Conservation (phyloP, 164 flowering plant species). For the Kalanchoe fedtschenkoi region DNA sequence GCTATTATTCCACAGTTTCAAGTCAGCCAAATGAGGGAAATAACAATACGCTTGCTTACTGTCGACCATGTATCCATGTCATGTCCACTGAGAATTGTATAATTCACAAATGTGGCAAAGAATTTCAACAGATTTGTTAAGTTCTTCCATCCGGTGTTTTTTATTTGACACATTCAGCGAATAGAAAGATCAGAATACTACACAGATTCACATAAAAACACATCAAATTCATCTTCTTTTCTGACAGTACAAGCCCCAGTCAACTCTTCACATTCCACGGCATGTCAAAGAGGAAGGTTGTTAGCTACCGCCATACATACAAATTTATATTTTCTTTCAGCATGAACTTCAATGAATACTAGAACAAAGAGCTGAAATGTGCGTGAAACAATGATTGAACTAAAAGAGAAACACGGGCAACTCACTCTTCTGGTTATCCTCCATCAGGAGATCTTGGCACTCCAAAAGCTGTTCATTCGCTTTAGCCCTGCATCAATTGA, state of each 20-base stretch:
- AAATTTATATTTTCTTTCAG: too few species aligned
- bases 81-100: too few species aligned
- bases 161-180: too few species aligned
- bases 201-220: too few species aligned
- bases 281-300: not conserved
- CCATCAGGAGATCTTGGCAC: constrained; percentile 36
- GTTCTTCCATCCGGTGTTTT: too few species aligned
- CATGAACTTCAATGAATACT: not conserved
- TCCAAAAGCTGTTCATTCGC: constrained; percentile 26
- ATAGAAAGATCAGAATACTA: too few species aligned
- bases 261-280: not conserved
- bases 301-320: not conserved
- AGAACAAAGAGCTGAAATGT: not conserved
- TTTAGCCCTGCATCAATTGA: constrained; percentile 32
- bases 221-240: too few species aligned
- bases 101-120: too few species aligned
- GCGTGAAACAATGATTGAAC: not conserved
- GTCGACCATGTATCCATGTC: too few species aligned
- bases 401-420: not conserved
- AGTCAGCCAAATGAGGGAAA: not conserved
- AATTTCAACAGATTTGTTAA: too few species aligned
- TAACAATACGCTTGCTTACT: too few species aligned
- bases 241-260: too few species aligned
- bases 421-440: constrained; percentile 59
- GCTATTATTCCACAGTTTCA: not conserved